Evolutionary conservation across 306 rosid species (phyloP).

Genomic region (Lablab purpureus): DNA sequence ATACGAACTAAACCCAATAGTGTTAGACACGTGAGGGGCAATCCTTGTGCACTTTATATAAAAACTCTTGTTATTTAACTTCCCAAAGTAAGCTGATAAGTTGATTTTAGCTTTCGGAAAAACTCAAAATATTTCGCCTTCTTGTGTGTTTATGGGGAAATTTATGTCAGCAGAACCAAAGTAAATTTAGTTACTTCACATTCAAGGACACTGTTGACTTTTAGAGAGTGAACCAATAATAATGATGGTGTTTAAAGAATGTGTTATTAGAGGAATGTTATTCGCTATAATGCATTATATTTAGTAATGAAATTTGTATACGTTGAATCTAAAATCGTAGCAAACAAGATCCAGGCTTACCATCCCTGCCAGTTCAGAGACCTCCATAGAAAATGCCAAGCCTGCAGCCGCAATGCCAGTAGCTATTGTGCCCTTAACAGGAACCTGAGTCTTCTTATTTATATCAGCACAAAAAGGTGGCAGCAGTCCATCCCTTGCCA

Average conservation of each 20-base stretch:
- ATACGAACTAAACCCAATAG: no score
- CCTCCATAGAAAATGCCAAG: slow-evolving; percentile 88
- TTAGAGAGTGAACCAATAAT: neutral
- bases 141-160: no score
- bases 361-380: slow-evolving; percentile 88
- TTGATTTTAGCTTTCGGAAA: no score
- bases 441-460: slow-evolving; percentile 50
- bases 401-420: slow-evolving; percentile 77
- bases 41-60: no score
- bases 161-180: no score
- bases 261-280: no score
- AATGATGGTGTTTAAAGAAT: no score
- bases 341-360: slow-evolving; percentile 55
- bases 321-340: slow-evolving; percentile 4
- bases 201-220: neutral
- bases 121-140: no score
- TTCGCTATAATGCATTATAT: neutral
- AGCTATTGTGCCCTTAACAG: slow-evolving; percentile 61
- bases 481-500: slow-evolving; percentile 64
- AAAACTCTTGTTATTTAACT: no score
- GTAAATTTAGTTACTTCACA: neutral
- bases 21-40: no score
- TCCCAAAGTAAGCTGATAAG: no score
- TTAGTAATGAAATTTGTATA: slow-evolving; percentile 4
- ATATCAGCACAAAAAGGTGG: slow-evolving; percentile 56